Percentiles rank a stretch among this genome's conserved stretches.
Conservation (phyloP, 352 stramenopile species). For the Phytophthora pistaciae region DNA sequence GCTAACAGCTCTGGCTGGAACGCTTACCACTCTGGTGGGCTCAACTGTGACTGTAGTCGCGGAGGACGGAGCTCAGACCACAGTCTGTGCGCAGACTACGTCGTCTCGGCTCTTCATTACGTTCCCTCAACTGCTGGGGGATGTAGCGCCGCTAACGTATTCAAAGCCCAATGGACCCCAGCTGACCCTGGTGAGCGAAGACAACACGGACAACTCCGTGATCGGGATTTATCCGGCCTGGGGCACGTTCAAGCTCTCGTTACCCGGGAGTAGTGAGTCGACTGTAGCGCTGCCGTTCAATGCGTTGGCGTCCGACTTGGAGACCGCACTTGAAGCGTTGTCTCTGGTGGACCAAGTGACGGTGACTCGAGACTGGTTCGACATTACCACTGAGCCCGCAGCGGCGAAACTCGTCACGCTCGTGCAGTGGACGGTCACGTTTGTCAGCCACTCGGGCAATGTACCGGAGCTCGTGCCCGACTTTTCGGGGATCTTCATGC, state of each 20-base stretch:
- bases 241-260: constrained; percentile 82
- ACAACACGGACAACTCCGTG: constrained; percentile 64
- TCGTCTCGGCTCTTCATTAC: constrained; percentile 79
- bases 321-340: constrained; percentile 83
- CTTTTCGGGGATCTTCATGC: constrained; percentile 44
- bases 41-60: constrained; percentile 26
- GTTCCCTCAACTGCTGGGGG: constrained; percentile 69
- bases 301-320: constrained; percentile 52
- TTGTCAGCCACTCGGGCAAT: constrained; percentile 61
- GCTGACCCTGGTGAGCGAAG: constrained; percentile 51
- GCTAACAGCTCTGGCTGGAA: constrained; percentile 38
- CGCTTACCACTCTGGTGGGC: constrained; percentile 37
- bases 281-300: constrained; percentile 79
- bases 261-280: constrained; percentile 49
- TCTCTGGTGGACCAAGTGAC: constrained; percentile 80
- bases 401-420: constrained; percentile 47
- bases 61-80: constrained; percentile 43
- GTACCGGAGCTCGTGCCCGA: constrained; percentile 58
- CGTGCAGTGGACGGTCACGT: constrained; percentile 82
- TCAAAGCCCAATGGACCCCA: constrained; percentile 32
- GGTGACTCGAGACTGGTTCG: constrained; percentile 81
- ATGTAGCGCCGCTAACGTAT: constrained; percentile 63
- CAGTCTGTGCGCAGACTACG: constrained; percentile 48
- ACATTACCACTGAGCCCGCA: constrained; percentile 53
- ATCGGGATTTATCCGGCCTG: constrained; percentile 88